phyloP scores from a whole-genome alignment of 768 basidiomycete genomes.

The Suillus decipiens region DNA sequence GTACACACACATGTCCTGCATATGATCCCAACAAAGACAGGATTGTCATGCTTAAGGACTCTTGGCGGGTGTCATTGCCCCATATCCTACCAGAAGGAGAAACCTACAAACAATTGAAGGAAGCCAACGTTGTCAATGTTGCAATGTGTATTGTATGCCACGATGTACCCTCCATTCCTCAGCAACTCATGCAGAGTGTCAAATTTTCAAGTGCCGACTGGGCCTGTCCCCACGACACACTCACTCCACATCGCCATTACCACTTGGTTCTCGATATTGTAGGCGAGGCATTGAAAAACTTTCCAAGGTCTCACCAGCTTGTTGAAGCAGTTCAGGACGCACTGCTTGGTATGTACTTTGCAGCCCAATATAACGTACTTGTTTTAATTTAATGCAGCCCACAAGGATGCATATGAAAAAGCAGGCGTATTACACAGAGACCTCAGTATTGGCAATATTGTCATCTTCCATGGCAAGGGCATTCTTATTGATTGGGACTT shows the following conservation, averaged over 20 bases:
- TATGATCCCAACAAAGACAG: not conserved
- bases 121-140: not conserved
- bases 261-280: not conserved
- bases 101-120: not conserved
- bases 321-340: slow-evolving; percentile 21
- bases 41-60: slow-evolving; percentile 6
- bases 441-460: slow-evolving; percentile 27
- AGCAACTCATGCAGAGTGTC: not conserved
- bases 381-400: slow-evolving; percentile 17
- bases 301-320: slow-evolving; percentile 9
- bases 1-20: slow-evolving; percentile 5
- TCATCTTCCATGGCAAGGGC: slow-evolving; percentile 15
- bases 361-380: not conserved
- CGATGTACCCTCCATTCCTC: not conserved
- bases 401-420: slow-evolving; percentile 20
- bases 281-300: not conserved
- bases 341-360: slow-evolving; percentile 3
- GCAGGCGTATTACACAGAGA: slow-evolving; percentile 26
- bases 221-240: not conserved
- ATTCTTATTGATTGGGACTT: slow-evolving; percentile 32
- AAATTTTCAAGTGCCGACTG: not conserved
- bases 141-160: not conserved
- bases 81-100: slow-evolving; percentile 1
- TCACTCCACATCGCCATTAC: not conserved
- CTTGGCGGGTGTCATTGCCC: slow-evolving; percentile 1